Evolutionary conservation across 495 filamentous ascomycete species (phyloP).

Genomic region (Aspergillus wentii): DNA sequence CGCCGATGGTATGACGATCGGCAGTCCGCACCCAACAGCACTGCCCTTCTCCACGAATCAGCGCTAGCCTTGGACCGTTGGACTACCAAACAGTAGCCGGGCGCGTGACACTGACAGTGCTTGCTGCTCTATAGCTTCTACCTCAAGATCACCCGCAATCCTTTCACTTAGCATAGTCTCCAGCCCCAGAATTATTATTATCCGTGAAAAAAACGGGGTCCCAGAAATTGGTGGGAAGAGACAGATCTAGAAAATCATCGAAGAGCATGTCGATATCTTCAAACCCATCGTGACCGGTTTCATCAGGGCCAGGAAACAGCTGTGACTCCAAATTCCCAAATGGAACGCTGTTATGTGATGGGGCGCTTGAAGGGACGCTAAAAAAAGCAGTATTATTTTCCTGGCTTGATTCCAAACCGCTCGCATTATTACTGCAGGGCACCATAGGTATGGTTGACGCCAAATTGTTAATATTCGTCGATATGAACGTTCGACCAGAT

Average conservation of each 20-base stretch:
- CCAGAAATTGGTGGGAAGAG: constrained; percentile 38
- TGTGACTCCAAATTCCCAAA: constrained; percentile 4
- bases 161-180: too few relatives aligned
- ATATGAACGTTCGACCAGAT: neutral
- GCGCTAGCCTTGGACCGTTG: too few relatives aligned
- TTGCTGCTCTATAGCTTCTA: too few relatives aligned
- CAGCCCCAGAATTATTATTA: constrained; percentile 9
- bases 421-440: neutral
- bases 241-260: constrained; percentile 37
- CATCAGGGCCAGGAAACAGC: constrained; percentile 8
- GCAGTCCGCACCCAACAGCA: too few relatives aligned
- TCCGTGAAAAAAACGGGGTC: constrained; percentile 31
- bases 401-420: neutral
- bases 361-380: neutral
- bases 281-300: constrained; percentile 14
- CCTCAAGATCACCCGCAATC: too few relatives aligned
- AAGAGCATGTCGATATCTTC: constrained; percentile 38
- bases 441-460: neutral
- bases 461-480: neutral
- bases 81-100: too few relatives aligned
- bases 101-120: too few relatives aligned
- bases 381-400: neutral
- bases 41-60: too few relatives aligned
- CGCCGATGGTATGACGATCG: too few relatives aligned
- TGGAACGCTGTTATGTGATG: neutral